Evolutionary conservation across 208 protist genomes (phyloP).

Genomic region (Acanthamoeba lenticulata): DNA sequence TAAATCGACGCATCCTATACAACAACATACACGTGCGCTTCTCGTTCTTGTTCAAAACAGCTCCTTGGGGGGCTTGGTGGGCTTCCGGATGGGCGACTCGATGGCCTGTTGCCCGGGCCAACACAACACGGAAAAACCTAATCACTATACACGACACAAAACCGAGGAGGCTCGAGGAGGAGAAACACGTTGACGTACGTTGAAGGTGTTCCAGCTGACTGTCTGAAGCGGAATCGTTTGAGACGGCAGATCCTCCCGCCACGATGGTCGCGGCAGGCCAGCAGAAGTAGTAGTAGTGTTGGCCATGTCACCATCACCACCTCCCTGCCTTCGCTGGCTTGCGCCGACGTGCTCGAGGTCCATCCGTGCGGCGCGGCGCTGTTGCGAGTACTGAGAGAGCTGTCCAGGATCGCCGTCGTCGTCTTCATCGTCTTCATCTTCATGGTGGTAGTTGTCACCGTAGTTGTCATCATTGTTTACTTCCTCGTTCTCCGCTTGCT

Average conservation of each 20-base stretch:
- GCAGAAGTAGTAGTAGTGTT: background rate
- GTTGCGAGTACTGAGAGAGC: background rate
- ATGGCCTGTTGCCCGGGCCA: too few relatives aligned
- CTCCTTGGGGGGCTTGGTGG: background rate
- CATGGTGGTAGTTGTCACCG: background rate
- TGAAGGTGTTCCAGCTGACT: conserved; percentile 28
- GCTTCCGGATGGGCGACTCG: background rate
- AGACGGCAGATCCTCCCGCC: background rate
- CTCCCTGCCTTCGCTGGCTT: background rate
- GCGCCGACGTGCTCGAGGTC: background rate
- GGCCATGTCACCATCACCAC: too few relatives aligned
- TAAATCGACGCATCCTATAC: too few relatives aligned
- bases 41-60: background rate
- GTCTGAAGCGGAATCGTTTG: conserved; percentile 7
- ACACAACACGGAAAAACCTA: background rate
- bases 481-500: background rate
- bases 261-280: background rate
- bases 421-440: background rate
- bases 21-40: background rate
- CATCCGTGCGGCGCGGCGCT: background rate
- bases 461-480: background rate
- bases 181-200: background rate
- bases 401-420: background rate
- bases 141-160: too few relatives aligned
- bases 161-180: background rate